phyloP scores from a whole-genome alignment of 139 green algal species.

The Marvania coccoides region DNA sequence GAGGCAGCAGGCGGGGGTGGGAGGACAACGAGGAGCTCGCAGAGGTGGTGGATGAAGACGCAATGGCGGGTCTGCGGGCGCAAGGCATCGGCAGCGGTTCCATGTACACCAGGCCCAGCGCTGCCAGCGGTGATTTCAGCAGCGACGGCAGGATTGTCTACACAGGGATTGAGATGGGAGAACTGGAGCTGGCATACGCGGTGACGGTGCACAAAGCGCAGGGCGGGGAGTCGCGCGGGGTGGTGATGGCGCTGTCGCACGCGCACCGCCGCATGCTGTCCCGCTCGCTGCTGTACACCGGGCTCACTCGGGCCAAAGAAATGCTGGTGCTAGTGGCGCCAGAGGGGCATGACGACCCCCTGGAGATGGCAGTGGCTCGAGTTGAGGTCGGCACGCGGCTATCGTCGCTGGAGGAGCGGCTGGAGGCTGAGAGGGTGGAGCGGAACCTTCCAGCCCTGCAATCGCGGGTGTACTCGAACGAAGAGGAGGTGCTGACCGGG shows the following conservation, averaged over 20 bases:
- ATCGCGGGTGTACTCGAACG: not conserved
- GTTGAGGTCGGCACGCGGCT: slow-evolving; percentile 8
- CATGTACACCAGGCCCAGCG: too few species aligned
- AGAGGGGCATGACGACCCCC: not conserved
- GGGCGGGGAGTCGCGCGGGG: slow-evolving; percentile 66
- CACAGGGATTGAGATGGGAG: slow-evolving; percentile 2
- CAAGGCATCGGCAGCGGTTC: too few species aligned
- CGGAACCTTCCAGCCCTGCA: not conserved
- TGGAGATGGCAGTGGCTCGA: slow-evolving; percentile 21
- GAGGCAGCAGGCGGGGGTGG: not conserved
- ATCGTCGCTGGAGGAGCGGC: slow-evolving; percentile 19
- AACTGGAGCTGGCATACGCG: slow-evolving; percentile 64
- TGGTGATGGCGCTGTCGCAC: slow-evolving; percentile 57
- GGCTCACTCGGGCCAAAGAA: slow-evolving; percentile 41
- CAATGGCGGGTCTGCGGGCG: too few species aligned
- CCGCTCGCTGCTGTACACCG: slow-evolving; percentile 74
- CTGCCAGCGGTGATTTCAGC: too few species aligned
- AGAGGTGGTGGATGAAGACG: too few species aligned
- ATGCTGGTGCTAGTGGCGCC: slow-evolving; percentile 44
- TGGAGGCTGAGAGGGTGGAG: not conserved
- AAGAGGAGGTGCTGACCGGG: not conserved
- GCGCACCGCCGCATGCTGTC: slow-evolving; percentile 41
- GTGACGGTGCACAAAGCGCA: slow-evolving; percentile 87
- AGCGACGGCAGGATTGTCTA: not conserved
- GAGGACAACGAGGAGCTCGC: too few species aligned